Conservation (phyloP, 208 protist species). For the Leishmania arabica region DNA sequence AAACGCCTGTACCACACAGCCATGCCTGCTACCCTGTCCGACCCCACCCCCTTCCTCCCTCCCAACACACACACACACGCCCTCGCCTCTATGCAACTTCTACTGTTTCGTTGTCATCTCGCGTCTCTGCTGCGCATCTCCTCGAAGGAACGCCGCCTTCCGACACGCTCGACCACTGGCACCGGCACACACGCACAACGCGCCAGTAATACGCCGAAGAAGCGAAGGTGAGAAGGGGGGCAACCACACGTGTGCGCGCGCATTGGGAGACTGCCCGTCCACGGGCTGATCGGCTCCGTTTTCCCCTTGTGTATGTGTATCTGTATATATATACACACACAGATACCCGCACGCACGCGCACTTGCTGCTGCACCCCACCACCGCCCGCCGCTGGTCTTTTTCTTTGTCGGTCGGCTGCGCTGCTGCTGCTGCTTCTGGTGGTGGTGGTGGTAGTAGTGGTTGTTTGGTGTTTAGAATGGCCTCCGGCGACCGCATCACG, state of each 20-base stretch:
- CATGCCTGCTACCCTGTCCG: not conserved
- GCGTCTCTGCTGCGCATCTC: not conserved
- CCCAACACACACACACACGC: not conserved
- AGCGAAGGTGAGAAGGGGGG: not conserved
- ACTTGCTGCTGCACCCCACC: not conserved
- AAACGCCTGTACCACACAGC: not conserved
- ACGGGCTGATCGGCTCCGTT: not conserved
- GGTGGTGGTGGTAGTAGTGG: too few relatives aligned
- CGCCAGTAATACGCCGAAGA: not conserved
- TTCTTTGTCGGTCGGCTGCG: not conserved
- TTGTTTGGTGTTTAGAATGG: not conserved
- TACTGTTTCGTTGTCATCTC: not conserved
- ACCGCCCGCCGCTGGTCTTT: not conserved
- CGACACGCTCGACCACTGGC: not conserved
- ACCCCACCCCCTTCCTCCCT: not conserved
- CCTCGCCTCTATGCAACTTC: not conserved
- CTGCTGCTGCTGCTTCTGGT: too few relatives aligned
- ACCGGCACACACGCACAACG: not conserved
- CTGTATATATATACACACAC: not conserved
- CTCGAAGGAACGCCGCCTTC: too few relatives aligned
- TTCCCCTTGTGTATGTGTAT: too few relatives aligned
- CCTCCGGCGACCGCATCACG: conserved; percentile 59
- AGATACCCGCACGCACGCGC: too few relatives aligned
- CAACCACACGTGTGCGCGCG: not conserved
- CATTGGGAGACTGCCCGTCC: not conserved